A percentile compares a stretch with the other conserved stretches of the same genome.
These are phyloP conservation scores for Endotrypanum monterogeii DNA, from an alignment of 208 protist genomes.

Conservation along the genomic window DNA sequence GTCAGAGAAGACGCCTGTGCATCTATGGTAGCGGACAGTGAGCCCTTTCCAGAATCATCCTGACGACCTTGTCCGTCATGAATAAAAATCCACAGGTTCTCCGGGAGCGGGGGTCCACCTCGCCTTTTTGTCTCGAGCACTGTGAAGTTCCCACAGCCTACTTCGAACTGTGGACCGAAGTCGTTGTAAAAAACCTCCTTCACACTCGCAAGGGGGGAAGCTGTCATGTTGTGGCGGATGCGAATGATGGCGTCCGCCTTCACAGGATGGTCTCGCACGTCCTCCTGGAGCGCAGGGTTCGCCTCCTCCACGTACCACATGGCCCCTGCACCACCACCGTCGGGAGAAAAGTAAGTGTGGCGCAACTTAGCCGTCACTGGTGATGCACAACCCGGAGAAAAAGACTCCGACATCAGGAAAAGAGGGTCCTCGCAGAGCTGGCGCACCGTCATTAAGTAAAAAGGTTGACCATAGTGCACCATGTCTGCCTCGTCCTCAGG, in stretches of 20 bases:
- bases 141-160: constrained; percentile 61
- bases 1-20: background rate
- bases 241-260: constrained; percentile 68
- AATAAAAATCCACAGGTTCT: constrained; percentile 87
- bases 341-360: constrained; percentile 83
- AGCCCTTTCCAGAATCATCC: constrained; percentile 7
- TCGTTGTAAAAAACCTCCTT: constrained; percentile 83
- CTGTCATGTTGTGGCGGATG: constrained; percentile 84
- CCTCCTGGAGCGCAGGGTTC: constrained; percentile 77
- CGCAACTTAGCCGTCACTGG: constrained; percentile 75
- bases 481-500: constrained; percentile 79
- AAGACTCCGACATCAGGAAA: constrained; percentile 73
- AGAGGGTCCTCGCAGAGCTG: constrained; percentile 74
- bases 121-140: constrained; percentile 46
- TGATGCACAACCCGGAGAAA: constrained; percentile 60
- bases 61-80: constrained; percentile 49
- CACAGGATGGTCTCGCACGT: constrained; percentile 85
- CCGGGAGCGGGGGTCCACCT: constrained; percentile 35
- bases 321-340: constrained; percentile 56
- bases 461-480: constrained; percentile 91
- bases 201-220: constrained; percentile 58
- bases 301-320: constrained; percentile 84
- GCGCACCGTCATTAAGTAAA: constrained; percentile 83
- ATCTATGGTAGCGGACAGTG: background rate
- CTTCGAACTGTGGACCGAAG: constrained; percentile 84